Conservation (phyloP, 1,284 basidiomycete genomes). For the Tranzscheliella williamsii region DNA sequence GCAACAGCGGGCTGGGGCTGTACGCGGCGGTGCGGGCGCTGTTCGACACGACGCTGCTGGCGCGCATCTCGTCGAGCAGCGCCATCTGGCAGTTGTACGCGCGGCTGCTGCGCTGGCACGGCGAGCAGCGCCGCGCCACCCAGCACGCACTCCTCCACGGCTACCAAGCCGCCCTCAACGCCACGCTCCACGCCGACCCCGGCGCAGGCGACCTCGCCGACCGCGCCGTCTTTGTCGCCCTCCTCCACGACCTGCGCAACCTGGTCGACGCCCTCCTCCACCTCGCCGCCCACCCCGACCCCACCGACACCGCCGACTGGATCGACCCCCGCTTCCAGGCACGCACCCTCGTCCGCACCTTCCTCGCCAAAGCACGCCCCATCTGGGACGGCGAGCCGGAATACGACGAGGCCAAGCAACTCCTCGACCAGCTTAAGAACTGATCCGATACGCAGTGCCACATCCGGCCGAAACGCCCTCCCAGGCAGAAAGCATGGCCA, state of each 20-base stretch:
- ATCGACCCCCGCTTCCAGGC: slow-evolving; percentile 80
- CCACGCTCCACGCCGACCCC: slow-evolving; percentile 2
- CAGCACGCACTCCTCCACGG: slow-evolving; percentile 43
- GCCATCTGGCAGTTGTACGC: slow-evolving; percentile 49
- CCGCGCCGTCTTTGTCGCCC: slow-evolving; percentile 4
- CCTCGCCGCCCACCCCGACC: slow-evolving; percentile 62
- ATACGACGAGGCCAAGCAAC: slow-evolving; percentile 72
- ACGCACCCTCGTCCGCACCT: slow-evolving; percentile 81
- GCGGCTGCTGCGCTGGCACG: slow-evolving; percentile 41
- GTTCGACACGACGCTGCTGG: slow-evolving; percentile 77
- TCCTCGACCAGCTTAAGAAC: slow-evolving; percentile 45
- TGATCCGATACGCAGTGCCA: slow-evolving; percentile 1
- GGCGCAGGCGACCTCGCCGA: slow-evolving; percentile 13
- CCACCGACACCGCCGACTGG: slow-evolving; percentile 63
- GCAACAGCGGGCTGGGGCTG: slow-evolving; percentile 73
- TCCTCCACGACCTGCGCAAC: slow-evolving; percentile 47
- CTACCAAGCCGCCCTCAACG: slow-evolving; percentile 29
- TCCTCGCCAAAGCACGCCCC: slow-evolving; percentile 72
- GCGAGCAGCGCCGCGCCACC: slow-evolving; percentile 22
- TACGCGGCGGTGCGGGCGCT: slow-evolving; percentile 70
- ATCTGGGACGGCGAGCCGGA: slow-evolving; percentile 82
- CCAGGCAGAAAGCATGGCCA: too few relatives aligned
- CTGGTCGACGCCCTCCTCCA: slow-evolving; percentile 77
- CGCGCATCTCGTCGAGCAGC: slow-evolving; percentile 68
- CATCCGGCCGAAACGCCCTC: too few relatives aligned